Base-by-base conservation (phyloP, 2,329 filamentous ascomycete species). In the Eurotiales sp. region DNA sequence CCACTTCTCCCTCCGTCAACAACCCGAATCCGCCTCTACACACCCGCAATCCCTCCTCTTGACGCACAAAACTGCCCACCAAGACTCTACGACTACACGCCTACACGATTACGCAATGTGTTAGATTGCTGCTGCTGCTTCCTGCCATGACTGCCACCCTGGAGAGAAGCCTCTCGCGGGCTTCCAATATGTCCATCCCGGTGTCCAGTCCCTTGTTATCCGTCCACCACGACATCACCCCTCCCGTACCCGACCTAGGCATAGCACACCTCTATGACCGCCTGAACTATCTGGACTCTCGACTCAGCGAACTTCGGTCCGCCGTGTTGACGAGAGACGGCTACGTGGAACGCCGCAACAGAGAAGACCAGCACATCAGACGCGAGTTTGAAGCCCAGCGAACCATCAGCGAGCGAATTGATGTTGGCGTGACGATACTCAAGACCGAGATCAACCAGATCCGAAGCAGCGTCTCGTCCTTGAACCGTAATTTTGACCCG, bases 261-360 rank as follows among this genome's bases (percentile, higher is more conserved):
- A 59, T 71, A n/a, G 58, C 58, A 23, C 61, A 67, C 50, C 60
- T 71, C 52, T 63, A 71, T 55, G 68, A 72, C 49, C 69, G 68
- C 22, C 58, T 72, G 21, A 67, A 65, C 50, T 61, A 66, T 30
- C 61, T 72, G 8, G 69, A 71, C 40, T 67, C 69, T 4, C 66
- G 64, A 44, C 58, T 72, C 6, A 58, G 64, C 23, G 68, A 71
- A 15, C 59, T 72, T n/a, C 66, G 66, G 25, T 63, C 67, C 12
- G 63, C 59, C 22, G 59, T 69, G n/a, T 51, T 72, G 25, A 71
- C 69, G 19, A 69, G 68, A 51, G 67, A 72, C 43, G 62, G 59
- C 22, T 72, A 72, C 57, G 59, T 65, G 41, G 68, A 71, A 45
- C 64, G 68, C 48, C 61, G 68, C 2, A 71, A 70, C 53, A 63